Percentiles rank a stretch among this genome's conserved stretches.
Conservation (phyloP, 2,329 filamentous ascomycete species). For the Dactylella cylindrospora region DNA sequence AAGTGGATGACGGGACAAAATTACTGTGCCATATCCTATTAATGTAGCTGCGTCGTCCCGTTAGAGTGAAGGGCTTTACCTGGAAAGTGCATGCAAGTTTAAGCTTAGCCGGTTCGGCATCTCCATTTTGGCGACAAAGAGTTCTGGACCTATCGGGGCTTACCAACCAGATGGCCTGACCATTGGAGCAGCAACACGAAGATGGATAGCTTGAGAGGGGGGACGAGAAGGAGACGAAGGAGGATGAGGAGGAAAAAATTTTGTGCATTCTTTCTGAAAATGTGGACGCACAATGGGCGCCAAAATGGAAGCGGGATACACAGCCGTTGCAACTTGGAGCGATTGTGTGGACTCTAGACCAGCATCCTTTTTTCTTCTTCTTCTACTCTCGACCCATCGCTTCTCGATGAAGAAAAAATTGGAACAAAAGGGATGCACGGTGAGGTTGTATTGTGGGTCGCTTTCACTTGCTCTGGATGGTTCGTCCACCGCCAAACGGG, state of each 20-base stretch:
- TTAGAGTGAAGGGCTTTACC: slow-evolving; percentile 11
- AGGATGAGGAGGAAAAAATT: slow-evolving; percentile 1
- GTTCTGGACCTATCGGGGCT: slow-evolving; percentile 39
- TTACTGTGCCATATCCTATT: no score
- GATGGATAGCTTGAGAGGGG: slow-evolving; percentile 6
- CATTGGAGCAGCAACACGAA: slow-evolving; percentile 37
- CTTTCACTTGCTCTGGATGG: no score
- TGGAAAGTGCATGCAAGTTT: slow-evolving; percentile 29
- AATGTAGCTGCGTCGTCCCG: no score
- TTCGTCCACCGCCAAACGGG: no score
- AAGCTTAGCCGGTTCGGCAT: slow-evolving; percentile 42
- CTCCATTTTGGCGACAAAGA: slow-evolving; percentile 27
- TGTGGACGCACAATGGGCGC: slow-evolving; percentile 11
- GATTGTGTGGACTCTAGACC: slow-evolving; percentile 4
- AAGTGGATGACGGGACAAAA: slow-evolving; percentile 14
- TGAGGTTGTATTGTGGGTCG: no score
- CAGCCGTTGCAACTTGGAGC: slow-evolving; percentile 10
- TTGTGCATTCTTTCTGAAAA: slow-evolving; percentile 7
- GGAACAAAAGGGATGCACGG: no score
- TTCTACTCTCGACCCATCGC: no score
- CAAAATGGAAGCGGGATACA: slow-evolving; percentile 23
- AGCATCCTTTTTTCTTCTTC: no score
- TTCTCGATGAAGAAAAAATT: no score
- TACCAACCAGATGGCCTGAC: slow-evolving; percentile 38
- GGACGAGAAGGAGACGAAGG: not conserved